phyloP scores from a whole-genome alignment of 176 grass and related monocot species.

The Eremochloa ophiuroides region DNA sequence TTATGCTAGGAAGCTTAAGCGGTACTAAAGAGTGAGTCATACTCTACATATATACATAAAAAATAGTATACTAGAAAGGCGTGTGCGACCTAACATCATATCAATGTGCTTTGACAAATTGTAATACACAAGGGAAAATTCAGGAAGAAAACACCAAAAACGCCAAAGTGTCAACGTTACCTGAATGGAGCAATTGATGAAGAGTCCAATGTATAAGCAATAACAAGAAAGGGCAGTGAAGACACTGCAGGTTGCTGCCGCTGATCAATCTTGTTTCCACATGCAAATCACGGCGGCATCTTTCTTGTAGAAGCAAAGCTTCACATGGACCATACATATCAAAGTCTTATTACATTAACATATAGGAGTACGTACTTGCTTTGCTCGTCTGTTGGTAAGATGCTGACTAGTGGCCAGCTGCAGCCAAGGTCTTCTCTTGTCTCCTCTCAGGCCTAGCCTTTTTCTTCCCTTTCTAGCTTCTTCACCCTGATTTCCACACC shows the following conservation, averaged over 20 bases:
- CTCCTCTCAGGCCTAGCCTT: neutral
- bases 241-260: neutral
- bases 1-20: neutral
- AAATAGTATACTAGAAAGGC: neutral
- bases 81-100: constrained; percentile 24
- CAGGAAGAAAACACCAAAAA: neutral
- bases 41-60: neutral
- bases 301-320: constrained; percentile 31
- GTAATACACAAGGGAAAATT: neutral
- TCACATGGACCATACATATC: constrained; percentile 6
- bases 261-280: neutral
- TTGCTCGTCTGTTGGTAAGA: constrained; percentile 14
- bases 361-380: neutral
- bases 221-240: neutral
- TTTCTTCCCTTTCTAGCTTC: neutral
- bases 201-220: neutral
- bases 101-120: constrained; percentile 34
- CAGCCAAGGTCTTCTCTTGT: neutral
- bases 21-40: neutral
- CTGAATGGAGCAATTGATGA: neutral
- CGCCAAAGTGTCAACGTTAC: constrained; percentile 27
- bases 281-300: constrained; percentile 12
- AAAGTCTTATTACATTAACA: neutral
- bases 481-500: constrained; percentile 27
- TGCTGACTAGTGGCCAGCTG: constrained; percentile 7